Evolutionary conservation across 805 yeast species (phyloP).

Genomic region (Wickerhamiella kurtzmanii): DNA sequence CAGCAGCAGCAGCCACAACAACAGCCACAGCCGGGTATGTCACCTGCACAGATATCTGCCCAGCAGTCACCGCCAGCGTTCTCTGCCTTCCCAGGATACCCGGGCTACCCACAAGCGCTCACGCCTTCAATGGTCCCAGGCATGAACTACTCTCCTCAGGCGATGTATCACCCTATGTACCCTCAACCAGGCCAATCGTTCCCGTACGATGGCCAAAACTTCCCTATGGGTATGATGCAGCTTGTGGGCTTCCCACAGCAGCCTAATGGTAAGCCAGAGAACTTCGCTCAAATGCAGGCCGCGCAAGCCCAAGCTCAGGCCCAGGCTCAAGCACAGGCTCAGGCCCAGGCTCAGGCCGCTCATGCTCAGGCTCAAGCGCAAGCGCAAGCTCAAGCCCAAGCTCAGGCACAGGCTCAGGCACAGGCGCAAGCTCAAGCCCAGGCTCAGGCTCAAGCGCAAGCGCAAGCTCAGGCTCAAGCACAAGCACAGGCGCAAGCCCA

Average conservation of each 20-base stretch:
- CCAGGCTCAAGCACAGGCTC: not conserved
- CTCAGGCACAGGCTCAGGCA: not conserved
- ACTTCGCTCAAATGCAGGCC: not conserved
- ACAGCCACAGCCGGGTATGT: not conserved
- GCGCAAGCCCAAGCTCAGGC: not conserved
- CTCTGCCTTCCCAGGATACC: not conserved
- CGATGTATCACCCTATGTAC: not conserved
- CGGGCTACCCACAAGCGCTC: not conserved
- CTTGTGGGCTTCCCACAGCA: not conserved
- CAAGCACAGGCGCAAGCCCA: not conserved
- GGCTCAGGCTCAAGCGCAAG: not conserved
- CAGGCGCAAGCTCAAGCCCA: not conserved
- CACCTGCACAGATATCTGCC: not conserved
- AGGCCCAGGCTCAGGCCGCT: not conserved
- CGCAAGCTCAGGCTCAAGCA: not conserved
- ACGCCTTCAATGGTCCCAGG: not conserved
- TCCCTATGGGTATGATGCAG: not conserved
- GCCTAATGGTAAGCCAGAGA: not conserved
- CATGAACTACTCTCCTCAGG: not conserved
- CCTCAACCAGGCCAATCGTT: not conserved
- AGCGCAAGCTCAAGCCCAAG: not conserved
- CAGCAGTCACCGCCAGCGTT: not conserved
- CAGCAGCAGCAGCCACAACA: slow-evolving; percentile 8
- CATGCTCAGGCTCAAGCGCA: not conserved
- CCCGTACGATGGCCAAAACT: not conserved